Base-by-base conservation (phyloP, 345 rosid genomes). In the Boechera divaricarpa region DNA sequence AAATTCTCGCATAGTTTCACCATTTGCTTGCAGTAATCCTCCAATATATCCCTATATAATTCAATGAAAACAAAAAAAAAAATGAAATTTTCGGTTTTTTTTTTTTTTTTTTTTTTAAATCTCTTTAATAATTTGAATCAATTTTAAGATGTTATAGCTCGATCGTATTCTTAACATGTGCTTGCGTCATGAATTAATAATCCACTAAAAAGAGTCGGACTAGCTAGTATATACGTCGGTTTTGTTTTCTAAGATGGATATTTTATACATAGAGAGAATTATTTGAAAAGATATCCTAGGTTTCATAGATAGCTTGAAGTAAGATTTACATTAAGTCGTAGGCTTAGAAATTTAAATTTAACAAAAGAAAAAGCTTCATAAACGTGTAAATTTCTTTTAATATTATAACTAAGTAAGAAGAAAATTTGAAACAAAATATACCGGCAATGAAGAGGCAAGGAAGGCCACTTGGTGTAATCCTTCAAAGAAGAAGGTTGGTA, bases 381-480 rank as follows among this genome's bases (percentile, higher is more conserved):
- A 70, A 70, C 44, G 13, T 44, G 54, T 33, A 13, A 11, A 56
- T 55, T 55, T 3, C 2, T 42, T 33, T 4, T n/a, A 15, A n/a
- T 44, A 57, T 44, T 26, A 66, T 15, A 47, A 44, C 33, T 41
- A 74, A 6, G 24, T 18, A 38, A 56, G 45, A 32, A 41, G 9
- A 45, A 33, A 15, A 5, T n/a, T 24, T 32, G 24, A 54, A 52
- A 49, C 28, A 21, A 67, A 42, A 70, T 35, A 24, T 81, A 91
- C 98, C 98, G 82, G 92, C 85, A 85, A 47, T 77, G 63, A 24
- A 78, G 41, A 5, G 97, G 97, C 24, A 68, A 36, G 35, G 79
- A 52, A 10, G 98, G 99, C 99, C 99, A 94, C 71, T 92, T 92
- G 66, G 83, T 80, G 62, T 45, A 49, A 69, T 94, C 92, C 77